Evolutionary conservation across 1,139 yeast species (phyloP), one percentile per base, ranked within the genome.

Genomic region (Scheffersomyces quercinus): DNA sequence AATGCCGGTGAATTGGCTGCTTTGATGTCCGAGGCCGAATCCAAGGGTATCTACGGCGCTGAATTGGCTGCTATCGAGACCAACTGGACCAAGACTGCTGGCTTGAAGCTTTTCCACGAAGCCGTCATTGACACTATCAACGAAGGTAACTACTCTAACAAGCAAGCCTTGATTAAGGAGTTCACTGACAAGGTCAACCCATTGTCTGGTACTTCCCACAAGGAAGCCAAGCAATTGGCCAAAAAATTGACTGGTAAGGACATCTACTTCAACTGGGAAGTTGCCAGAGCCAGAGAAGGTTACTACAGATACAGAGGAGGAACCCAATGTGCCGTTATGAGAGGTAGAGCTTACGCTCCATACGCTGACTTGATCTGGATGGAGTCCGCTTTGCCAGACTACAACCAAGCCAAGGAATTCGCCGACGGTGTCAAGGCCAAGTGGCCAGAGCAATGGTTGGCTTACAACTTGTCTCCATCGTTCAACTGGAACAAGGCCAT

Each of bases 401-500:
- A 79, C 72, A 79, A 75, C 49, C 98, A 93, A 75, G 98, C 98
- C 54, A 82, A 85, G 71, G 97, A 90, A 70, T 93, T 91, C 61
- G 95, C 97, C 46, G 87, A 83, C 35, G 97, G 97, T 62, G 95
- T 90, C 58, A 84, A 84, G 68, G 79, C 83, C 38, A 77, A 78
- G 49, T 85, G 68, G 69, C 98, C 98, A 58, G 77, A 88, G 57
- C 93, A 90, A 71, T 90, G 97, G 98, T 81, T 90, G 60, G 95
- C 97, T 47, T 90, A 91, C 77, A 91, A 91, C 79, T 78, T 90
- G 70, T 88, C 97, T 37, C 97, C 98, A 55, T 88, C 97, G 10
- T 93, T 93, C 84, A 93, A 93, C 82, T 93, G 98, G 98, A 88
- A 88, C 68, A 82, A 82, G 58, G 97, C 97, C 47, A 89, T 91